Evolutionary conservation across 306 rosid genomes (phyloP), one percentile per base, ranked within the genome.

Genomic region (Trifolium fragiferum): DNA sequence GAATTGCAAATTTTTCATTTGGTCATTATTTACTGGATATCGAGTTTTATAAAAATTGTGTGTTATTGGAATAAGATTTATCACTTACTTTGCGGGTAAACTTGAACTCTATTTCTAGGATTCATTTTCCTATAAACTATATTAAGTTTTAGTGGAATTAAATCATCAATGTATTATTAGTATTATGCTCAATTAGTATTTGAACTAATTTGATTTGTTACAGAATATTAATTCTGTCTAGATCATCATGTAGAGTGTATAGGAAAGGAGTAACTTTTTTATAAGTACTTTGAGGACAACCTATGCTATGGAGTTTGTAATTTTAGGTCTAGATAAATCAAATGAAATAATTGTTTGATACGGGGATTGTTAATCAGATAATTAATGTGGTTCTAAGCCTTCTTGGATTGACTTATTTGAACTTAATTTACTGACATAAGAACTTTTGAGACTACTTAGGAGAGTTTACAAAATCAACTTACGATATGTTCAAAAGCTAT

Each of bases 1-100:
- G 64, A 62, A 62, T 66, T 74, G 70, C 50, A 51, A 51, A 47
- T 46, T 38, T 33, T 9, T 72, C 9, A 33, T 71, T 38, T 5
- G 30, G 20, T n/a, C 25, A 27, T 72, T 54, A 32, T 50, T 74
- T 61, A 72, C 38, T 44, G 21, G 19, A 46, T 68, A 60, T 46
- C 63, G 68, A 54, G 66, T 65, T 81, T 80, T 50, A 30, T 50
- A 12, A 64, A 54, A 41, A 73, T 75, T 35, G 27, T 64, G 68
- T 60, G 14, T 54, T 74, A 12, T 78, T 63, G 58, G 25, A 46
- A 13, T 46, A 14, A 16, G n/a, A 46, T 10, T 13, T 14, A 2
- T 57, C 63, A 65, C 46, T 60, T 8, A 20, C n/a, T 70, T 73
- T 41, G 16, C n/a, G 58, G 65, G 78, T 27, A 76, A 49, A 20